Percentiles rank a stretch among this genome's conserved stretches.
Conservation (phyloP, 176 grass and related monocot species). For the Eragrostis nindensis region DNA sequence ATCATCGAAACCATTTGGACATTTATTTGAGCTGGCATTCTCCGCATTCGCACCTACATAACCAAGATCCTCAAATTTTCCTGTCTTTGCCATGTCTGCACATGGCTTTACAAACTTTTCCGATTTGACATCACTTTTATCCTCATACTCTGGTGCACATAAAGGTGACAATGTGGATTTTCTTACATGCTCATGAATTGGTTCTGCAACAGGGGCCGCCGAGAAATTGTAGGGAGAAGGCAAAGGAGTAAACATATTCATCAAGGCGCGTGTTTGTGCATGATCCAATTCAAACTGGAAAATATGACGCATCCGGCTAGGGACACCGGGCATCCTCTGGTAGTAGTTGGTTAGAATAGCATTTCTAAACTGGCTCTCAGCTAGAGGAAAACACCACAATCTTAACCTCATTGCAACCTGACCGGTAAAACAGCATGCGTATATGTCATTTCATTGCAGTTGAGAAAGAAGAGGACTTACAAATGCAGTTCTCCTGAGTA, state of each 20-base stretch:
- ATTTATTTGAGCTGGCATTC: no score
- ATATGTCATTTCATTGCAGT: slow-evolving; percentile 25
- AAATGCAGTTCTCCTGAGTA: neutral
- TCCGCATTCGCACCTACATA: neutral
- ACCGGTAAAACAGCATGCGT: slow-evolving; percentile 27
- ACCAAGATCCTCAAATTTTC: slow-evolving; percentile 19
- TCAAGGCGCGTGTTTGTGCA: slow-evolving; percentile 64
- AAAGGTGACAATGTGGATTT: slow-evolving; percentile 8
- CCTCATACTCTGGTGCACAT: slow-evolving; percentile 14
- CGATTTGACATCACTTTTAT: slow-evolving; percentile 13
- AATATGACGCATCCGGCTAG: slow-evolving; percentile 45
- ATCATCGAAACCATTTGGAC: no score
- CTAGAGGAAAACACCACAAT: slow-evolving; percentile 58
- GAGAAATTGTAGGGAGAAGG: slow-evolving; percentile 48
- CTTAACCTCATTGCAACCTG: slow-evolving; percentile 68
- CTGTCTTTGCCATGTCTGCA: slow-evolving; percentile 43
- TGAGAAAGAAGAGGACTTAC: slow-evolving; percentile 8
- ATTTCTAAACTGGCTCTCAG: slow-evolving; percentile 64
- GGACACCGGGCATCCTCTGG: slow-evolving; percentile 20
- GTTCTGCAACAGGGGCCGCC: slow-evolving; percentile 31
- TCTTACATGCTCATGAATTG: slow-evolving; percentile 21
- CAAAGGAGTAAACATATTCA: slow-evolving; percentile 59
- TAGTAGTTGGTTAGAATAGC: slow-evolving; percentile 80
- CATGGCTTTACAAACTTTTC: slow-evolving; percentile 44
- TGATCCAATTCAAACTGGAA: slow-evolving; percentile 92